These are phyloP conservation scores for Claviceps sorghi DNA, from an alignment of 2,329 filamentous ascomycete species.

Conservation along the genomic window DNA sequence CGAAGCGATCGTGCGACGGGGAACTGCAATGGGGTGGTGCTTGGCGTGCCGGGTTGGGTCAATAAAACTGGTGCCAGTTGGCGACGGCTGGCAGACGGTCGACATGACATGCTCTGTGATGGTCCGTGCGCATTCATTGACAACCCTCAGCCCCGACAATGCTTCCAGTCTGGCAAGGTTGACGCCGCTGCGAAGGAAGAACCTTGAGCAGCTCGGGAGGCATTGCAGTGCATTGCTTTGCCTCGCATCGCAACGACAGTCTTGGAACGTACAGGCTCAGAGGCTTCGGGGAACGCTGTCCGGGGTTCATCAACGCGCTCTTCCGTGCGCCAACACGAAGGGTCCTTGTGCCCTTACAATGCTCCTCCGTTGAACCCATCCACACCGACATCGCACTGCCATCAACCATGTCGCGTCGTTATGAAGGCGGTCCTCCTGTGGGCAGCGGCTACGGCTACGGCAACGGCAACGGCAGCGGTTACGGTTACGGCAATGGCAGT, in stretches of 20 bases:
- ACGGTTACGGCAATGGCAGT: constrained; percentile 21
- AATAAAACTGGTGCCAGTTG: not conserved
- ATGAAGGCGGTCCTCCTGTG: constrained; percentile 23
- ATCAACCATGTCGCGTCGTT: constrained; percentile 35
- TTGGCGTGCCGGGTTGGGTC: not conserved
- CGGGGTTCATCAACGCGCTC: not conserved
- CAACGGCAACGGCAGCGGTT: constrained; percentile 9
- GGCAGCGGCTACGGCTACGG: constrained; percentile 28
- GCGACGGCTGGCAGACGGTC: too few species aligned
- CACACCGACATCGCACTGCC: not conserved
- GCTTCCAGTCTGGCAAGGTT: too few species aligned
- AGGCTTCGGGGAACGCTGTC: too few species aligned
- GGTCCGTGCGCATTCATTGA: not conserved
- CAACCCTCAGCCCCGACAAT: not conserved
- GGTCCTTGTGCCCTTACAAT: constrained; percentile 5
- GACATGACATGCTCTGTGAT: not conserved
- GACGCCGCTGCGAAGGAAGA: too few species aligned
- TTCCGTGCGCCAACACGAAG: not conserved
- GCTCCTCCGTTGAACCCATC: constrained; percentile 4
- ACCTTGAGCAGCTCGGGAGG: not conserved
- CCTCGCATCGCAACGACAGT: not conserved
- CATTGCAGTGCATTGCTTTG: not conserved
- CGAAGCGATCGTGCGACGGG: too few species aligned
- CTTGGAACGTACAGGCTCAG: not conserved
- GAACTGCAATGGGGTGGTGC: not conserved